phyloP scores from a whole-genome alignment of 768 basidiomycete genomes.

The Tulasnella sp. region DNA sequence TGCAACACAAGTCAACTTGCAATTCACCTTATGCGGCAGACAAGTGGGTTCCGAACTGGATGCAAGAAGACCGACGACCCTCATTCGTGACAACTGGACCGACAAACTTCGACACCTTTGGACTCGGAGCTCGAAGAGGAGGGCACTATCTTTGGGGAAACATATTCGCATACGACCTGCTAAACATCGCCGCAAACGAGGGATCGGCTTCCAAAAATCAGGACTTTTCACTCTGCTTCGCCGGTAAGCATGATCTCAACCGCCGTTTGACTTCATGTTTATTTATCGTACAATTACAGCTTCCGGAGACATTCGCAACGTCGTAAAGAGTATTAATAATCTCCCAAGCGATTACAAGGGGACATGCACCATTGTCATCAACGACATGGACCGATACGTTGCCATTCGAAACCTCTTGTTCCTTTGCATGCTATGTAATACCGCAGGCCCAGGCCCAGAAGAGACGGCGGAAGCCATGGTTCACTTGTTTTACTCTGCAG shows the following conservation, averaged over 20 bases:
- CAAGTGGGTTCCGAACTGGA: slow-evolving; percentile 6
- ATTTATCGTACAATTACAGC: slow-evolving; percentile 28
- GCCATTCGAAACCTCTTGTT: slow-evolving; percentile 34
- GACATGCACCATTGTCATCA: slow-evolving; percentile 31
- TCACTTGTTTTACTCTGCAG: slow-evolving; percentile 40
- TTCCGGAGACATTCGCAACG: slow-evolving; percentile 39
- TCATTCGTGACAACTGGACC: background rate
- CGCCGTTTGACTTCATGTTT: slow-evolving; percentile 6
- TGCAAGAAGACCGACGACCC: background rate
- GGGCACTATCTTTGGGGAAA: slow-evolving; percentile 27
- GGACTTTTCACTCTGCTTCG: slow-evolving; percentile 10
- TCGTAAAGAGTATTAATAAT: slow-evolving; percentile 35
- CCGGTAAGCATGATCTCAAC: background rate
- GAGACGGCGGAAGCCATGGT: slow-evolving; percentile 37
- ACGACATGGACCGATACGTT: slow-evolving; percentile 28
- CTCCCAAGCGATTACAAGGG: slow-evolving; percentile 35
- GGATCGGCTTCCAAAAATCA: background rate
- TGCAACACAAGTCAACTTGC: slow-evolving; percentile 25
- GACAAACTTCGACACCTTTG: background rate
- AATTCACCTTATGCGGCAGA: background rate
- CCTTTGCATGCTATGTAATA: slow-evolving; percentile 32
- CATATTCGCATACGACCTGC: slow-evolving; percentile 28
- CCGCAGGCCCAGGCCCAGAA: slow-evolving; percentile 22
- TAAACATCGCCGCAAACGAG: slow-evolving; percentile 25
- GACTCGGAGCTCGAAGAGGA: background rate